Base-by-base conservation (phyloP, 179 eudicot genomes). In the Silene noctiflora region DNA sequence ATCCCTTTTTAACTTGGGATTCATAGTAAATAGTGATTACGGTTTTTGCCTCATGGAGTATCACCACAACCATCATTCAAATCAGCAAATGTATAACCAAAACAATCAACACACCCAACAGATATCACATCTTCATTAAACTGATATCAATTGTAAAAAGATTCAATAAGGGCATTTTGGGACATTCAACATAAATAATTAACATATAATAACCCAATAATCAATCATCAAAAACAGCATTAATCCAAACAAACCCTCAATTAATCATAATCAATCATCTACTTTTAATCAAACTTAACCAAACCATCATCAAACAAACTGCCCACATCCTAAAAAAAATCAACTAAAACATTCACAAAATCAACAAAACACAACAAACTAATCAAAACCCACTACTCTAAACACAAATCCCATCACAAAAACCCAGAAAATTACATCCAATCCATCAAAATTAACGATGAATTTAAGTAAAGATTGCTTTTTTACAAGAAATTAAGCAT, bases 181-280 rank as follows among this genome's bases (percentile, higher is more conserved):
- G 60, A 4, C 60, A 56, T 56, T n/a, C 60, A 56, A 56, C 60
- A 56, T 16, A 56, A 4, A 56, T 56, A 20, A 56, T n/a, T 24
- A 62, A 22, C 33, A 62, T 3, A 35, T 22, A 13, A 21, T 63
- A 25, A 63, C 17, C 33, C 68, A 64, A 64, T 16, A 56, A 56
- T 56, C 60, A 56, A 56, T 56, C 60, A 14, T 56, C 20, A 17
- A 56, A 16, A 56, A 56, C 60, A 64, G 29, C 68, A 64, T 25
- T 14, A 64, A 25, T 64, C 68, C 68, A 64, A 64, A 13, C 44
- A 64, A 27, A 27, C 39, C 68, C 68, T 25, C 19, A 64, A 64
- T 17, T 21, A 31, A 25, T 31, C 29, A 64, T 10, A 25, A 25
- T 29, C 68, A 64, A 64, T 64, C 33, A 25, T 29, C 42, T 13